Percentiles rank a stretch among this genome's conserved stretches.
These are phyloP conservation scores for Brassica nigra DNA, from an alignment of 345 rosid genomes.

Conservation along the genomic window DNA sequence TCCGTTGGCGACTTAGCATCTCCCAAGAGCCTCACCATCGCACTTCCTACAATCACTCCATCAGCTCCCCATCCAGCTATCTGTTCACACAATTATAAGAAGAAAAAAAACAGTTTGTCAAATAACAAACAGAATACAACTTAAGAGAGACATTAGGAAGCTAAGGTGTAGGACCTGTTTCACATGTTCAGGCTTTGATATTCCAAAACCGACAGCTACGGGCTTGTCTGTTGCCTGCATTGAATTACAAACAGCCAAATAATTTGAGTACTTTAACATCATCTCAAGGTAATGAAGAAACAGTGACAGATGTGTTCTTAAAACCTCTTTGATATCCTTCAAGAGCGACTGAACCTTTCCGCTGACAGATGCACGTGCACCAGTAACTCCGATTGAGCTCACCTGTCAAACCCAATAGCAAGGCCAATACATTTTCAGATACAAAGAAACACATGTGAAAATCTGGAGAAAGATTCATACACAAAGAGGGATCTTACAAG, in stretches of 20 bases:
- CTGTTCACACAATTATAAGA: slow-evolving; percentile 39
- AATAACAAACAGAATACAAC: background rate
- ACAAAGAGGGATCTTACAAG: slow-evolving; percentile 58
- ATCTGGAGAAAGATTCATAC: slow-evolving; percentile 15
- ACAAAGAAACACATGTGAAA: background rate
- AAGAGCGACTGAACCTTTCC: slow-evolving; percentile 67
- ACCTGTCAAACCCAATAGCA: slow-evolving; percentile 53
- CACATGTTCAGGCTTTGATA: slow-evolving; percentile 80
- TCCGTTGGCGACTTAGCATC: slow-evolving; percentile 78
- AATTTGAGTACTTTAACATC: too few species aligned
- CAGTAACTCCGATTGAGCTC: slow-evolving; percentile 93
- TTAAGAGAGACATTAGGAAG: background rate
- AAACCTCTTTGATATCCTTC: slow-evolving; percentile 66
- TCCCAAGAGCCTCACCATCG: slow-evolving; percentile 72
- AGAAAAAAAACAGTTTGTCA: background rate
- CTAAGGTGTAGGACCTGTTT: slow-evolving; percentile 50
- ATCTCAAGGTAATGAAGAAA: background rate
- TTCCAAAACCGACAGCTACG: slow-evolving; percentile 83
- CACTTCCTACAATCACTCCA: slow-evolving; percentile 84
- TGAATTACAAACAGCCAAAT: background rate
- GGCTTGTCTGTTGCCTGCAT: slow-evolving; percentile 70
- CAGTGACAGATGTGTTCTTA: too few species aligned
- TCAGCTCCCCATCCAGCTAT: slow-evolving; percentile 88
- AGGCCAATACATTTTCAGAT: slow-evolving; percentile 2
- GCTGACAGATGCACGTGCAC: slow-evolving; percentile 80